Evolutionary conservation across 2,329 filamentous ascomycete genomes (phyloP), one percentile per base, ranked within the genome.

Genomic region (Ophiostoma sp.): DNA sequence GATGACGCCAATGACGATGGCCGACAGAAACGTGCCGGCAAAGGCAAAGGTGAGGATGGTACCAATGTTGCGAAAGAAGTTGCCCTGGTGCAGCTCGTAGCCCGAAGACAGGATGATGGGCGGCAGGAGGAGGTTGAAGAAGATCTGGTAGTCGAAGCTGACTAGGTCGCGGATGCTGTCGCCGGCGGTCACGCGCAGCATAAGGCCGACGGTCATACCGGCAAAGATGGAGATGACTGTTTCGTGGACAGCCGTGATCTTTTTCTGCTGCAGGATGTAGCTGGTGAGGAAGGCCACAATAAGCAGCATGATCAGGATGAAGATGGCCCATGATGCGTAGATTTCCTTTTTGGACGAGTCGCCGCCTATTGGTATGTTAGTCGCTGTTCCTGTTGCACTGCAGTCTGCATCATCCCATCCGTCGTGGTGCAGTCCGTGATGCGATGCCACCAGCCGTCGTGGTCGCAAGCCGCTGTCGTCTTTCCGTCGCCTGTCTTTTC

Each of bases 181-280:
- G 74, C 90, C 90, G 68, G 90, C 89, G 62, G 89, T 92, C 73
- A 97, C 83, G 77, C 95, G 88, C 71, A 99, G 88, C 72, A 96
- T 86, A 76, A 99, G 83, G 6, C 95, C 95, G 72, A 99, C 93
- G 71, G 93, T 90, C 95, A 98, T 98, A 76, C 94, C 93, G 71
- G 93, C 94, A 82, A 99, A 98, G 78, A 99, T 99, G 72, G 94
- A 98, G 73, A 99, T 89, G 76, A 98, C 95, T 1, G 95, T 99
- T 83, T 99, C 95, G 80, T 99, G 95, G 69, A 99, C 90, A 36
- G 95, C 95, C 77, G 97, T 95, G 70, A 99, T 94, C 82, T 96
- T 97, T 81, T 92, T 94, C 82, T 95, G 92, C 81, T 98, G 94
- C 72, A 99, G 86, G 75, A 96, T 90, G 82, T 99, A 99, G 84